Conservation (phyloP, 139 green algal genomes). For the Bryopsis sp. region DNA sequence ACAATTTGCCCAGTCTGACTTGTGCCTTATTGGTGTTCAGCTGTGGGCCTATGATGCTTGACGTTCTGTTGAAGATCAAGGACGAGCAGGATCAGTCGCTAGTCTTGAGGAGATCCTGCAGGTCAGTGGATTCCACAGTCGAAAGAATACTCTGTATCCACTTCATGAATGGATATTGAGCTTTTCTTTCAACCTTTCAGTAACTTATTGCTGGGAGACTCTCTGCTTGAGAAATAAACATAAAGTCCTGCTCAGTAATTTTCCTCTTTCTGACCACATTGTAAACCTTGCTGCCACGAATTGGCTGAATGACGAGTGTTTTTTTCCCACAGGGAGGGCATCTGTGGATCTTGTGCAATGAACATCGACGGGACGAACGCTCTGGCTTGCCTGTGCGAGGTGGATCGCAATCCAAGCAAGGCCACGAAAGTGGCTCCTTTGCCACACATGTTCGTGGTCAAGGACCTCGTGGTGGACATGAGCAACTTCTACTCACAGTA, state of each 20-base stretch:
- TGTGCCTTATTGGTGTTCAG: conserved; percentile 25
- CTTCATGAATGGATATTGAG: too few species aligned
- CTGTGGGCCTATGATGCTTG: conserved; percentile 97
- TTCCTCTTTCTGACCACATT: not conserved
- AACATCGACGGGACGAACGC: conserved; percentile 97
- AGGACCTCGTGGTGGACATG: conserved; percentile 99
- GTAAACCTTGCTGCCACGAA: not conserved
- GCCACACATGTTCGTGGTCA: conserved; percentile 98
- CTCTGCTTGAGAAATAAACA: too few species aligned
- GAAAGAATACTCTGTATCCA: too few species aligned
- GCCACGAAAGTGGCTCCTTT: conserved; percentile 83
- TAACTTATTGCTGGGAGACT: too few species aligned
- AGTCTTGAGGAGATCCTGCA: conserved; percentile 83
- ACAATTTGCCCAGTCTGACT: not conserved
- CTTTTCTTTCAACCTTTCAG: too few species aligned
- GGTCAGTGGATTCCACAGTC: too few species aligned
- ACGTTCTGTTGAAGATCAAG: conserved; percentile 98
- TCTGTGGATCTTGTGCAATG: conserved; percentile 98
- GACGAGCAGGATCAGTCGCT: conserved; percentile 92
- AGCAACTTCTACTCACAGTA: conserved; percentile 99
- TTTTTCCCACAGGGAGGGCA: conserved; percentile 76
- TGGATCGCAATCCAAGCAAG: conserved; percentile 43
- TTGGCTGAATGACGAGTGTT: not conserved
- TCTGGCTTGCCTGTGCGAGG: conserved; percentile 91
- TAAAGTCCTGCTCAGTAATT: too few species aligned